A percentile compares a stretch with the other conserved stretches of the same genome.
Conservation (phyloP, 257 asterid species). For the Striga asiatica region DNA sequence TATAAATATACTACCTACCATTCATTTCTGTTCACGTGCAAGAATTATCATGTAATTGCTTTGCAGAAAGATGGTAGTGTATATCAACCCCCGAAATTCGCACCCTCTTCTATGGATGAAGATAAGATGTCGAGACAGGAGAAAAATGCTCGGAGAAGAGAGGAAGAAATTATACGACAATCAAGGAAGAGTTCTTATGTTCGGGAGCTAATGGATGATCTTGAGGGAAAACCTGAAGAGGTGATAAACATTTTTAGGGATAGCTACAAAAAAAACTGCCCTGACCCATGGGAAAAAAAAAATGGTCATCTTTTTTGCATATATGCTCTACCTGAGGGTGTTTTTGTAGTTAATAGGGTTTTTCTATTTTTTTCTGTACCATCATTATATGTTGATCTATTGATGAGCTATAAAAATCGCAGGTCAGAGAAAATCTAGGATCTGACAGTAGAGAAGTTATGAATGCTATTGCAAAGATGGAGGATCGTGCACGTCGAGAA, state of each 20-base stretch:
- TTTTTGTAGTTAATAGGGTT: slow-evolving; percentile 17
- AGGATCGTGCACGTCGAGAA: slow-evolving; percentile 61
- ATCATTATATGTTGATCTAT: slow-evolving; percentile 11
- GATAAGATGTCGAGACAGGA: slow-evolving; percentile 54
- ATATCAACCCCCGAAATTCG: slow-evolving; percentile 65
- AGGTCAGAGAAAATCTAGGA: slow-evolving; percentile 62
- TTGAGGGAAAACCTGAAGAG: slow-evolving; percentile 89
- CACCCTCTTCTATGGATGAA: slow-evolving; percentile 56
- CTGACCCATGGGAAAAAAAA: too few species aligned
- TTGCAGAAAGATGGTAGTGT: slow-evolving; percentile 56
- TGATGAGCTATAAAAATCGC: slow-evolving; percentile 17
- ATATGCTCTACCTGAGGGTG: too few species aligned
- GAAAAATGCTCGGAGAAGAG: slow-evolving; percentile 65
- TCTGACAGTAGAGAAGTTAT: slow-evolving; percentile 56
- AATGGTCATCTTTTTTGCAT: too few species aligned
- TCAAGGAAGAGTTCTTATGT: slow-evolving; percentile 46
- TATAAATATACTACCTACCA: background rate
- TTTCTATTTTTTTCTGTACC: background rate
- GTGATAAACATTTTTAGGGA: too few species aligned
- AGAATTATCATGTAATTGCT: background rate
- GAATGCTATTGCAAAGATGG: slow-evolving; percentile 49
- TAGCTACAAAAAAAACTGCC: too few species aligned
- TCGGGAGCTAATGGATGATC: slow-evolving; percentile 52
- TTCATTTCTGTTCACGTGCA: background rate
- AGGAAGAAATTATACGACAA: slow-evolving; percentile 29